These are phyloP conservation scores for Ambrosiella cleistominuta DNA, from an alignment of 2,329 filamentous ascomycete species.

Conservation along the genomic window DNA sequence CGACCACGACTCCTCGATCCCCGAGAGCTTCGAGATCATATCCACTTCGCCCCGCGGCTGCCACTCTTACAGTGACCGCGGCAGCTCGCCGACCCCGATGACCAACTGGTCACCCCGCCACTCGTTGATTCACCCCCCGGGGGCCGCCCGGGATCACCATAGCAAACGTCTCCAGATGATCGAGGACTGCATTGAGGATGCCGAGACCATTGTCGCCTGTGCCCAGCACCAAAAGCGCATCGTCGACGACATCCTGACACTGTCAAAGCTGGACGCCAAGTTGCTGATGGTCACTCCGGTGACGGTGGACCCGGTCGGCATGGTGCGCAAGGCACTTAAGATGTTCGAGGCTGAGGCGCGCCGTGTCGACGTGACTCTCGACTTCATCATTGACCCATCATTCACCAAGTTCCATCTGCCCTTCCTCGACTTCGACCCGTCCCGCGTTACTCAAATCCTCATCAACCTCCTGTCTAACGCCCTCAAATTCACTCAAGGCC, in stretches of 20 bases:
- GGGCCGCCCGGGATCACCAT: background rate
- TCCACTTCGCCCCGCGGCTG: background rate
- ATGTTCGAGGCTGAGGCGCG: conserved; percentile 65
- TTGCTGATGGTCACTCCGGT: conserved; percentile 54
- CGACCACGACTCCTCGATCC: background rate
- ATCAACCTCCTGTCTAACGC: conserved; percentile 59
- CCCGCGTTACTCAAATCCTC: conserved; percentile 53
- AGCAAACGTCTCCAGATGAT: conserved; percentile 5
- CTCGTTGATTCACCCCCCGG: background rate
- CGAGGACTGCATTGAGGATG: conserved; percentile 47
- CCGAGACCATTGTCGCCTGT: conserved; percentile 62
- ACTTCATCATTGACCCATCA: conserved; percentile 50
- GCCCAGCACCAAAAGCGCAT: conserved; percentile 64
- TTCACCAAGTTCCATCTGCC: conserved; percentile 47
- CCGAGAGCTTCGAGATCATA: background rate
- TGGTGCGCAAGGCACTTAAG: conserved; percentile 52
- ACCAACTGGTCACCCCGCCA: conserved; percentile 4
- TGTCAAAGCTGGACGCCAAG: conserved; percentile 54
- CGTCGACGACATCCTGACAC: conserved; percentile 48
- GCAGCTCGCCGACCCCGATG: background rate
- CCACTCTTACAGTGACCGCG: background rate
- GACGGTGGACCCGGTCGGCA: conserved; percentile 48
- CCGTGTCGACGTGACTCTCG: conserved; percentile 53
- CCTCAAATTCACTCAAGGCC: conserved; percentile 46
- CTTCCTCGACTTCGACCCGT: conserved; percentile 56